Evolutionary conservation across 805 yeast genomes (phyloP).

Genomic region (Candida koratica): DNA sequence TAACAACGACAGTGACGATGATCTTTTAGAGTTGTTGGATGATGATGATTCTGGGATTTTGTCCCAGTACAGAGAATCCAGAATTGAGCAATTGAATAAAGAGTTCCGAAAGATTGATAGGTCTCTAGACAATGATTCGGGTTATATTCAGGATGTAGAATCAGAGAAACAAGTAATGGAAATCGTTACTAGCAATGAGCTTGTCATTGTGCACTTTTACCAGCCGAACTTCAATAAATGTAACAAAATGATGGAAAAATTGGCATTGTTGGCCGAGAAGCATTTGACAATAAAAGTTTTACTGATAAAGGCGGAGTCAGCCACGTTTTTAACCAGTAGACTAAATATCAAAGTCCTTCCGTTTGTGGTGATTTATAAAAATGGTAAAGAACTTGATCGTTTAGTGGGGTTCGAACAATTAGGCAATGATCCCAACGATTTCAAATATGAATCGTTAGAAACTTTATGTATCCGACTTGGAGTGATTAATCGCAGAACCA

Average conservation of each 20-base stretch:
- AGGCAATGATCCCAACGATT: constrained; percentile 43
- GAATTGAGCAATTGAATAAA: constrained; percentile 53
- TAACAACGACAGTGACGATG: constrained; percentile 28
- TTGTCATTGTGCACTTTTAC: constrained; percentile 58
- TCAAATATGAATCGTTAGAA: constrained; percentile 50
- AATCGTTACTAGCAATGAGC: constrained; percentile 38
- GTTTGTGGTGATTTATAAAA: constrained; percentile 55
- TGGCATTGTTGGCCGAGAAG: constrained; percentile 46
- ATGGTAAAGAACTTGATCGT: constrained; percentile 57
- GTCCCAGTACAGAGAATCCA: constrained; percentile 54
- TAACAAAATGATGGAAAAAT: constrained; percentile 48
- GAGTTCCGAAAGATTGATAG: constrained; percentile 38
- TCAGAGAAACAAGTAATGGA: constrained; percentile 59
- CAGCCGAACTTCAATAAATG: constrained; percentile 62
- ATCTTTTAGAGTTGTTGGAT: constrained; percentile 42
- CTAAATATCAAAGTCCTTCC: constrained; percentile 68
- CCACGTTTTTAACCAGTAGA: constrained; percentile 69
- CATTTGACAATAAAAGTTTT: constrained; percentile 54
- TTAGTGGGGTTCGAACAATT: constrained; percentile 68
- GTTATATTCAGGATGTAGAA: constrained; percentile 37
- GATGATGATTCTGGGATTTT: constrained; percentile 42
- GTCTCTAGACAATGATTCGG: constrained; percentile 21
- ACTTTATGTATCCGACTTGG: constrained; percentile 16
- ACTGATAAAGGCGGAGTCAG: constrained; percentile 55
- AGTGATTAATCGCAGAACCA: constrained; percentile 18